Conservation (phyloP, 2,329 filamentous ascomycete genomes). For the Paecilomyces niveus region DNA sequence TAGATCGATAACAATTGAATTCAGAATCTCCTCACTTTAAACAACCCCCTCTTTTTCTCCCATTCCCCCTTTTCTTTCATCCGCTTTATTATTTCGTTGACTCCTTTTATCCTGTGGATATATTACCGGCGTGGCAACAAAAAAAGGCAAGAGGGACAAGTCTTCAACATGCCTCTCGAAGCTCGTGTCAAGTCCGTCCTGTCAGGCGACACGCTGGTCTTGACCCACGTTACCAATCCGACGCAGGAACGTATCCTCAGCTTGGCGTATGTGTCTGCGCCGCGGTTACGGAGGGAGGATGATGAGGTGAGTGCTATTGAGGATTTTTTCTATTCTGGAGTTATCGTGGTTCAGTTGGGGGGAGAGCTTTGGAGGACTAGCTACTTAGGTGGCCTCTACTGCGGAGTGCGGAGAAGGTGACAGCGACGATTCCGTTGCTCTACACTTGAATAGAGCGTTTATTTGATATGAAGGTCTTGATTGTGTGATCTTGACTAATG, state of each 20-base stretch:
- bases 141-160: background rate
- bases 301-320: slow-evolving; percentile 57
- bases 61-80: slow-evolving; percentile 3
- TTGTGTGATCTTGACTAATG: background rate
- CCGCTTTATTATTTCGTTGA: slow-evolving; percentile 2
- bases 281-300: slow-evolving; percentile 77
- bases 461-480: background rate
- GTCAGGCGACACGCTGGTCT: slow-evolving; percentile 85
- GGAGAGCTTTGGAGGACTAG: background rate
- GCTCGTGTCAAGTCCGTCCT: slow-evolving; percentile 86
- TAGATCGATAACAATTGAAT: slow-evolving; percentile 2
- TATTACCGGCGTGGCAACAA: slow-evolving; percentile 11
- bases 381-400: slow-evolving; percentile 12
- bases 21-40: slow-evolving; percentile 8
- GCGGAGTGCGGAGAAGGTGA: background rate
- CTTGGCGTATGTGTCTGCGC: slow-evolving; percentile 85
- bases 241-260: slow-evolving; percentile 79
- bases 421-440: background rate
- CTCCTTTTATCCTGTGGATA: slow-evolving; percentile 1
- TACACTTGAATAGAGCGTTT: background rate
- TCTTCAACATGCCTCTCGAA: slow-evolving; percentile 35
- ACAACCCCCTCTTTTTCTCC: slow-evolving; percentile 8
- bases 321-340: slow-evolving; percentile 1
- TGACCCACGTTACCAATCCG: slow-evolving; percentile 74
- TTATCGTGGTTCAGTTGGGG: slow-evolving; percentile 1